Evolutionary conservation across 2,329 filamentous ascomycete species (phyloP).

Genomic region (Ustulina deusta): DNA sequence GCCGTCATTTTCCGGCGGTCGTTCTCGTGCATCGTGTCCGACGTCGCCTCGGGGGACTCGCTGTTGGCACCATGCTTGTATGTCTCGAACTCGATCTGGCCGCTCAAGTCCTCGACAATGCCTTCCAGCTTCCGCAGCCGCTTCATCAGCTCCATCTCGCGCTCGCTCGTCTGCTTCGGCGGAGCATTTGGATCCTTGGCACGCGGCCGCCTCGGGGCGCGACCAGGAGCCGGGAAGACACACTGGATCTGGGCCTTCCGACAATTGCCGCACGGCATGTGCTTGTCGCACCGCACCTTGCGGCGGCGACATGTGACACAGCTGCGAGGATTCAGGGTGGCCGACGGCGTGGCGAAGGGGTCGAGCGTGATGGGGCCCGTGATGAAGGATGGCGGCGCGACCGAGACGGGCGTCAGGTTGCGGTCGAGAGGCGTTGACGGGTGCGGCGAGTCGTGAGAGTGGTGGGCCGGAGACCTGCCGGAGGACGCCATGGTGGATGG

Average conservation of each 20-base stretch:
- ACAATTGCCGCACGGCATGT: conserved; percentile 81
- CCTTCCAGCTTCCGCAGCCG: conserved; percentile 78
- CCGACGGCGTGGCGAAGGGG: conserved; percentile 49
- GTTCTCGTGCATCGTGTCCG: conserved; percentile 44
- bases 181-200: conserved; percentile 73
- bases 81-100: conserved; percentile 70
- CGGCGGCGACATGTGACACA: conserved; percentile 66
- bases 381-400: conserved; percentile 36
- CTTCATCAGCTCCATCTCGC: conserved; percentile 77
- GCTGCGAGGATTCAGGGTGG: conserved; percentile 52
- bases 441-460: conserved; percentile 29
- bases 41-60: conserved; percentile 55
- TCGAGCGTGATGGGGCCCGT: conserved; percentile 50
- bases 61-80: conserved; percentile 53
- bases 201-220: conserved; percentile 75
- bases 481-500: conserved; percentile 36
- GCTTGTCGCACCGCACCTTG: conserved; percentile 82
- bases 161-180: conserved; percentile 69
- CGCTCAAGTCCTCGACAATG: conserved; percentile 77
- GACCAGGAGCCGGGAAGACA: conserved; percentile 78
- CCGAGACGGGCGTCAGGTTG: conserved; percentile 6
- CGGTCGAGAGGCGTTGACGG: conserved; percentile 23
- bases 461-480: conserved; percentile 19
- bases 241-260: conserved; percentile 77
- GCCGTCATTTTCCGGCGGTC: conserved; percentile 44